These are phyloP conservation scores for Fimicolochytrium jonesii DNA, from an alignment of 192 early-diverging fungal species.

Conservation along the genomic window DNA sequence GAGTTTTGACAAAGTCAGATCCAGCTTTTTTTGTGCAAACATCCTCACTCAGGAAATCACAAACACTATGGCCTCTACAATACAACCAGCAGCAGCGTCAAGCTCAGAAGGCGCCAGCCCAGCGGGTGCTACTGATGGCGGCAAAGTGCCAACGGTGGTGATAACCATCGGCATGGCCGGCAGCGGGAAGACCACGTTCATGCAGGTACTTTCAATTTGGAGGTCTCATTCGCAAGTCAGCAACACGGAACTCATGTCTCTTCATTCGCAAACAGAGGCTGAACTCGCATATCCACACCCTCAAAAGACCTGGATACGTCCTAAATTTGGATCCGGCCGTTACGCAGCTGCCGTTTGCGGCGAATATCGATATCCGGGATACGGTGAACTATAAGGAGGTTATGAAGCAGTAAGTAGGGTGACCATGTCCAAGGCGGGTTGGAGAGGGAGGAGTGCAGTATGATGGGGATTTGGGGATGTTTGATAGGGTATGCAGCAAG, in stretches of 20 bases:
- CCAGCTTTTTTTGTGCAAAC: too few relatives aligned
- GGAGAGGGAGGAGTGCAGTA: too few relatives aligned
- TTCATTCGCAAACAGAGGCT: slow-evolving; percentile 53
- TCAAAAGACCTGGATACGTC: slow-evolving; percentile 76
- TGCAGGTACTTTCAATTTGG: slow-evolving; percentile 63
- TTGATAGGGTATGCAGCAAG: too few relatives aligned
- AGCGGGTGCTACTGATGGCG: too few relatives aligned
- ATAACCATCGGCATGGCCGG: slow-evolving; percentile 96
- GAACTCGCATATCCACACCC: slow-evolving; percentile 76
- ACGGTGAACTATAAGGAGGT: slow-evolving; percentile 98
- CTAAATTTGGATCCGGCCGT: slow-evolving; percentile 96
- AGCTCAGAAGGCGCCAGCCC: too few relatives aligned
- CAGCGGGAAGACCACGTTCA: slow-evolving; percentile 92
- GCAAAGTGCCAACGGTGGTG: slow-evolving; percentile 69
- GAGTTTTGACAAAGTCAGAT: too few relatives aligned
- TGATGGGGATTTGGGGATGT: too few relatives aligned
- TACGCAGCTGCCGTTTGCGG: slow-evolving; percentile 75
- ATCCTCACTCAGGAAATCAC: too few relatives aligned
- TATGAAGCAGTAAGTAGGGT: slow-evolving; percentile 78
- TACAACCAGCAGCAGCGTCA: too few relatives aligned
- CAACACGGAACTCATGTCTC: not conserved
- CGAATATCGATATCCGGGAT: slow-evolving; percentile 97
- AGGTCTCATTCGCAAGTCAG: not conserved
- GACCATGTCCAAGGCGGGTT: not conserved
- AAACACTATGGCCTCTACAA: too few relatives aligned